phyloP scores from a whole-genome alignment of 129 eudicot genomes.

The Artemisia argyi region DNA sequence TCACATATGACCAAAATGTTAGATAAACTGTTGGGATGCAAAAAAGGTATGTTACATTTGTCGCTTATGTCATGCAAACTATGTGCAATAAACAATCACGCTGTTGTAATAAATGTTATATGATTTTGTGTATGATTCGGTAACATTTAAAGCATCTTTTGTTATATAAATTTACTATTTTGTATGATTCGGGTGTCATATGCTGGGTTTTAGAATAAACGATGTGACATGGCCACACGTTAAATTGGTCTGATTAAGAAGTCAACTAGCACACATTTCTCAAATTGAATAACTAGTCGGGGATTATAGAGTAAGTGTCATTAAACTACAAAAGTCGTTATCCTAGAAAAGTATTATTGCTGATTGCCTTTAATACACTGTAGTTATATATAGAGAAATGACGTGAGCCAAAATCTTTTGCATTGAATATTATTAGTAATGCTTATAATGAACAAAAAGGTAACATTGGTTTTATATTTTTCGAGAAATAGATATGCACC shows the following conservation, averaged over 20 bases:
- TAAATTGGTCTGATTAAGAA: no score
- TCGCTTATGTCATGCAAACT: not conserved
- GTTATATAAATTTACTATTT: not conserved
- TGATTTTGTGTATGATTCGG: not conserved
- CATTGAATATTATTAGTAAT: not conserved
- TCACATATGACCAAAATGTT: not conserved
- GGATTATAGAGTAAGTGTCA: no score
- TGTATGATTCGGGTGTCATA: not conserved
- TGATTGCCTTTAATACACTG: no score
- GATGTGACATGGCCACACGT: no score
- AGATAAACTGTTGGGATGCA: not conserved
- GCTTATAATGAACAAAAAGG: not conserved
- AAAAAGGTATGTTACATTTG: not conserved
- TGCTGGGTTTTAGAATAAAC: no score
- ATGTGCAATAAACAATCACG: not conserved
- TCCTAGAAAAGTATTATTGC: no score
- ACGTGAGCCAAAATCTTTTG: not conserved
- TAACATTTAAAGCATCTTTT: not conserved
- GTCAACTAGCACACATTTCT: no score
- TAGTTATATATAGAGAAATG: no score
- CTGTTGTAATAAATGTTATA: constrained; percentile 15
- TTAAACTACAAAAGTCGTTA: no score
- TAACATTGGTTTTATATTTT: not conserved
- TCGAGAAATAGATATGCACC: not conserved
- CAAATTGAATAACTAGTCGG: no score